Evolutionary conservation across 345 rosid species (phyloP), one percentile per base, ranked within the genome.

Genomic region (Pelargonium nanum): DNA sequence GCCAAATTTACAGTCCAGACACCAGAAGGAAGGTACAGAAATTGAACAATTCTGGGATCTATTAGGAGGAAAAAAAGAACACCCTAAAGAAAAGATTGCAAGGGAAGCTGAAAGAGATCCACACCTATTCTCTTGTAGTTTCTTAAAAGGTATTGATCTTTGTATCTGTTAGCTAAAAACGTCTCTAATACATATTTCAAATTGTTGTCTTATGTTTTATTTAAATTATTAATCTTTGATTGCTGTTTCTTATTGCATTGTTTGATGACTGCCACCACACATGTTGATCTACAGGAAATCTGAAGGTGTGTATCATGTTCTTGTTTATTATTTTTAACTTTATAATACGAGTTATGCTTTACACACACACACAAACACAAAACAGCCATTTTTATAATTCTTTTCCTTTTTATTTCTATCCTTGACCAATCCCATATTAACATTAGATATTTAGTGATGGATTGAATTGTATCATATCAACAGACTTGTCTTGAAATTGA

Each of bases 11-110:
- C 99, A 79, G 65, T 74, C 83, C 62, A 87, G 68, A 77, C 65
- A 89, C 66, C 97, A 90, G 60, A 94, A 94, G 73, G 99, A 94
- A 79, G 99, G 97, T 52, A 70, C 97, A 13, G 99, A 94, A 63
- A 70, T 86, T 55, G 99, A 90, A 53, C 89, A 79, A 58, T 94
- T 94, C 65, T 94, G 99, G 99, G 92, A 86, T 62, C 28, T 85
- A 65, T 63, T 94, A 57, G 95, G 93, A 61, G 97, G 93, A 58
- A 94, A 94, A 78, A 45, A 80, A 57, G 99, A 94, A 76, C 81
- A 88, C 64, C 75, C 89, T 1, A 83, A 82, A 68, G 85, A 85
- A 72, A 90, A 85, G 78, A 77, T 86, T 52, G 82, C 65, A 28
- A 83, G 72, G 68, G 84, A 77, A 53, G 79, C 86, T 72, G 99